phyloP scores from a whole-genome alignment of 805 yeast genomes.

The Ogataea siamensis region DNA sequence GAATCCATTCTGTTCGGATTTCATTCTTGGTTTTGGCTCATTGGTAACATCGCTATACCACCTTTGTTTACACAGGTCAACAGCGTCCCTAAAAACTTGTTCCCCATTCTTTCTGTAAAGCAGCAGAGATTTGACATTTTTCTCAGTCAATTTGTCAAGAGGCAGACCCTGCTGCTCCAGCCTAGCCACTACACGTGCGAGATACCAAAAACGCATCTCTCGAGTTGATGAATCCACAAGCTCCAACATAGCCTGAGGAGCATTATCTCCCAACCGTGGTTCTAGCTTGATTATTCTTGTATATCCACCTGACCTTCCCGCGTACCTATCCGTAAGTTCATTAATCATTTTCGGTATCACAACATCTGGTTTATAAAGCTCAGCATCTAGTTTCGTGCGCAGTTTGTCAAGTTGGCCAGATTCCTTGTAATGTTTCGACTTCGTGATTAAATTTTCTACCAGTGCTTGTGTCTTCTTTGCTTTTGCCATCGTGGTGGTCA shows the following conservation, averaged over 20 bases:
- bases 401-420: constrained; percentile 28
- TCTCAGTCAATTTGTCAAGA: constrained; percentile 50
- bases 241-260: constrained; percentile 86
- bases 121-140: constrained; percentile 54
- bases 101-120: constrained; percentile 49
- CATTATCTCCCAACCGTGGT: constrained; percentile 84
- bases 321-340: constrained; percentile 64
- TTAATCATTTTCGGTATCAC: constrained; percentile 64
- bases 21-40: constrained; percentile 33
- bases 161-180: constrained; percentile 60
- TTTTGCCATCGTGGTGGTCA: constrained; percentile 71
- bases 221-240: constrained; percentile 59
- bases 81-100: constrained; percentile 54
- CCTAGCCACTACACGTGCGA: constrained; percentile 85
- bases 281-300: constrained; percentile 83
- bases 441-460: constrained; percentile 62
- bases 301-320: constrained; percentile 70
- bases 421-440: constrained; percentile 42
- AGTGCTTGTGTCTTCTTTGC: constrained; percentile 66
- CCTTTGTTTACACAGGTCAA: constrained; percentile 50
- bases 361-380: constrained; percentile 46
- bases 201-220: constrained; percentile 72
- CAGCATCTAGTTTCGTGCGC: constrained; percentile 33
- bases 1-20: constrained; percentile 29
- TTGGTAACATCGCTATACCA: constrained; percentile 37